These are phyloP conservation scores for Metschnikowia corniflorae DNA, from an alignment of 805 yeast genomes.

Conservation along the genomic window DNA sequence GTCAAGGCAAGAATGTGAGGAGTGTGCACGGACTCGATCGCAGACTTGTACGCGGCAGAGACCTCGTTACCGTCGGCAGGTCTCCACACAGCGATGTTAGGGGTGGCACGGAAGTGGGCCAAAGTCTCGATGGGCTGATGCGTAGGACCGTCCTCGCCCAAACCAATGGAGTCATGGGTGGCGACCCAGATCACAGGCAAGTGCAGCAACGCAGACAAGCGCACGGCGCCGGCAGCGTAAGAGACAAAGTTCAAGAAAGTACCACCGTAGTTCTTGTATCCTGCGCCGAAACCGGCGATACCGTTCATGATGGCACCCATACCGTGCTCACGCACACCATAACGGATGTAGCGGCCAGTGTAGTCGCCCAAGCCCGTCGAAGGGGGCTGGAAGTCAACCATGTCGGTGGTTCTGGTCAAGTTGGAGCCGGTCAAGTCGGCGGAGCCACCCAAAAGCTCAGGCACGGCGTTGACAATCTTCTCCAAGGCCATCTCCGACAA, in stretches of 20 bases:
- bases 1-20: conserved; percentile 76
- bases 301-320: conserved; percentile 99
- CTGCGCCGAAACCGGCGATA: conserved; percentile 85
- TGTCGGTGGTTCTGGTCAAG: conserved; percentile 81
- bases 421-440: conserved; percentile 98
- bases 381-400: conserved; percentile 91
- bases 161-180: conserved; percentile 85
- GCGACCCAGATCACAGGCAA: conserved; percentile 86
- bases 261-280: conserved; percentile 90
- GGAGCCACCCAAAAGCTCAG: conserved; percentile 95
- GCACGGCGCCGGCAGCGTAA: conserved; percentile 82
- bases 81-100: conserved; percentile 84
- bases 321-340: conserved; percentile 98
- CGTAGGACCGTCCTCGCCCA: conserved; percentile 93
- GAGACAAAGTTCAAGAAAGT: conserved; percentile 92
- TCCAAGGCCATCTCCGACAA: conserved; percentile 77
- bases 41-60: conserved; percentile 73
- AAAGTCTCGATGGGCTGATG: conserved; percentile 89
- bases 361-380: conserved; percentile 76
- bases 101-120: conserved; percentile 82
- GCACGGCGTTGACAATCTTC: conserved; percentile 58
- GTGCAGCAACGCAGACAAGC: conserved; percentile 79
- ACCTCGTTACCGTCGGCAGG: conserved; percentile 92
- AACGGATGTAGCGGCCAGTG: conserved; percentile 91
- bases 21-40: conserved; percentile 57